Evolutionary conservation across 2,329 filamentous ascomycete species (phyloP), one percentile per base, ranked within the genome.

Genomic region (Aspergillus sp.): DNA sequence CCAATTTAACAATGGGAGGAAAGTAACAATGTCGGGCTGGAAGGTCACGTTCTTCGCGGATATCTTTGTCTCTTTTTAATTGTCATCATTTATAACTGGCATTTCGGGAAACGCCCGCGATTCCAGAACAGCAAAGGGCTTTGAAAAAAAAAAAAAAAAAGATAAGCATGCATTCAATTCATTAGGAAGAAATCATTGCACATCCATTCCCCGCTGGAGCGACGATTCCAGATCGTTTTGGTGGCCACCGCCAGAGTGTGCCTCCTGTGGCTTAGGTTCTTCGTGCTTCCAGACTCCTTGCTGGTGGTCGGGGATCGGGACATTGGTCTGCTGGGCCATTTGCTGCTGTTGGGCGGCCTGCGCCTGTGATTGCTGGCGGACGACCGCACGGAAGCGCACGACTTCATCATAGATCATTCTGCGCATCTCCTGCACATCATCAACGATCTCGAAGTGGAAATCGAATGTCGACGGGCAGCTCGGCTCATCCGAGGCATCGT

Each of bases 381-480:
- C 80, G 43, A 70, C 64, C 45, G 78, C 75, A 50, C 93, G 82
- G 82, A 98, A 98, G 53, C 83, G 79, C 62, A 82, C 77, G 39
- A 98, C 93, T 69, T 98, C 93, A n/a, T 91, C 86, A 47, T 96
- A 76, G 53, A 98, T 98, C 88, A 96, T 94, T 69, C 85, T 84
- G 65, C 93, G 88, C 90, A 98, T 97, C 57, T 96, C 88, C 19
- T 77, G 79, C 13, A 98, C 90, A 36, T 97, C 93, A 42, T 98
- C 91, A 33, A 96, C 82, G n/a, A 95, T 84, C 68, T 98, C 93
- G 62, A 98, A 98, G 66, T 91, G 86, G 74, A 98, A 98, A 75
- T 98, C 90, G 71, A 98, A 98, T 12, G 89, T 90, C 11, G 86
- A 88, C 0, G 90, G 90, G 73, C 91, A 97, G 52, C 85, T 81